Evolutionary conservation across 2,329 filamentous ascomycete species (phyloP), one percentile per base, ranked within the genome.

Genomic region (Aspergillus sp.): DNA sequence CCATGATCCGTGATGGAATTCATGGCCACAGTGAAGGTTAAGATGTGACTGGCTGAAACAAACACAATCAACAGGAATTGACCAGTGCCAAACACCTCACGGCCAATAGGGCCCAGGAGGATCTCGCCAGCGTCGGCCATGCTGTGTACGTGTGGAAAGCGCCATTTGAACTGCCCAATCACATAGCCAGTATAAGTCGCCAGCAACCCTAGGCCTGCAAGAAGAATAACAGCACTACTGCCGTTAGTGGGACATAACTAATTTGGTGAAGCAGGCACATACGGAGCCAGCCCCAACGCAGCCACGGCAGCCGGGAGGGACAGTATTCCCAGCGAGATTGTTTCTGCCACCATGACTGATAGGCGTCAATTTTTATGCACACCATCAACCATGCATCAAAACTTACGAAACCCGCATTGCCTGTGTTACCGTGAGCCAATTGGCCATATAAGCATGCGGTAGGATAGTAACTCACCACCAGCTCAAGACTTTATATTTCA

Each of bases 21-120:
- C 61, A 85, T 76, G 56, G 81, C 81, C 55, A 85, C 82, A 26
- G 75, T 75, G 51, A 84, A 85, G 0, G 81, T 83, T 48, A 86
- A 66, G 46, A 83, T 73, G 64, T 87, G 84, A 9, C 81, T 82
- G 29, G 76, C 81, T 61, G 82, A 79, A 51, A 84, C 76, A 65
- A 86, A 83, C 48, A 82, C 66, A 32, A 86, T 67, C 59, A 85
- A 77, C 10, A 85, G 64, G 4, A 75, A 64, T 52, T 83, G 81
- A 52, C 77, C 80, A 47, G 70, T 65, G 29, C 79, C 80, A 30
- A 83, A 70, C 32, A 86, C 51, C 61, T 83, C 79, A 50, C 79
- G 76, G 1, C 79, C 81, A 29, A 78, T 66, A 5, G 64, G 67
- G n/a, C 83, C 83, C 50, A 75, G 70, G 42, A 86, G 71, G 46